Evolutionary conservation across 2,329 filamentous ascomycete species (phyloP), one percentile per base, ranked within the genome.

Genomic region (Paecilomyces sp.): DNA sequence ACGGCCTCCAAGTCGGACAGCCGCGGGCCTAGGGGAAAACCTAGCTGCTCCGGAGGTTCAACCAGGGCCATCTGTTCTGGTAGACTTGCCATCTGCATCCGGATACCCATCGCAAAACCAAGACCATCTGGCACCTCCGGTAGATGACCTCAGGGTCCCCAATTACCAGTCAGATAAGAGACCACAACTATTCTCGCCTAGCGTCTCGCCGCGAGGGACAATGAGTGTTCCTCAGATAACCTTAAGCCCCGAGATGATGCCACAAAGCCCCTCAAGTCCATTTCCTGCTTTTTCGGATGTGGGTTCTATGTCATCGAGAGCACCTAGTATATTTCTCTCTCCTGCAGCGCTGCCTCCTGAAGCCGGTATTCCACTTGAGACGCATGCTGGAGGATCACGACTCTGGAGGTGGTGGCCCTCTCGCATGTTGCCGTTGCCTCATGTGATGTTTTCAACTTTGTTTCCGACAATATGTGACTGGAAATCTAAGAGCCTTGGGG

Each of bases 401-500:
- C 74, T 74, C 5, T 79, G 90, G 51, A 81, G 74, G 54, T 95
- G 91, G 88, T 97, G 92, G 92, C 92, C 92, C 1, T 90, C 92
- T 70, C 79, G 77, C 4, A 65, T 90, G 22, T 76, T 96, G 3
- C 90, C 92, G 2, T 78, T 89, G 11, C 91, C 91, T 2, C 82
- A 89, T 59, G 77, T 88, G 7, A 79, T 97, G 13, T 73, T 86
- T 15, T 82, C 85, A 15, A 92, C 90, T 0, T 75, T 99, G 0
- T 96, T 97, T 66, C 94, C 94, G 0, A 97, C 93, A 0, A 76
- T 99, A 31, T 88, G 87, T 64, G 87, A 83, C 28, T 99, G 93
- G 91, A 79, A 75, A 52, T 85, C 89, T 30, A 97, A 97, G 75
- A 86, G 80, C n/a, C 74, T 88, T n/a, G 91, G 88, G 86, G 92